Evolutionary conservation across 2,329 filamentous ascomycete genomes (phyloP), one percentile per base, ranked within the genome.

Genomic region (Pseudocercospora ulei): DNA sequence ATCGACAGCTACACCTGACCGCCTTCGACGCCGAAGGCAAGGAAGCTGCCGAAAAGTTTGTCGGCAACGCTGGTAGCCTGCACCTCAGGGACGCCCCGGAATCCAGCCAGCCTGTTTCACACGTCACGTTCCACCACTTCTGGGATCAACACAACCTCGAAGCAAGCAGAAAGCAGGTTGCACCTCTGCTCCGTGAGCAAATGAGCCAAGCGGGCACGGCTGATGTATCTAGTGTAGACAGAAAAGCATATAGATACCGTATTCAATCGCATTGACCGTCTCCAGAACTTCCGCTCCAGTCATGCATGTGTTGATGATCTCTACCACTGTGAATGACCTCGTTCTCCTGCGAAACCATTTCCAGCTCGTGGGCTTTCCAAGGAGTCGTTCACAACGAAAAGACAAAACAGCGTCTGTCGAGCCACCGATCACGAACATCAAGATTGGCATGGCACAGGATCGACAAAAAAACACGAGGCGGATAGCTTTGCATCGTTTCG

Each of bases 1-100:
- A 66, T 47, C 65, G 83, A 35, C 75, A 90, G 54, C 61, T 88
- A 4, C 62, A 87, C 0, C 80, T 79, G 73, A 78, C 71, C 0
- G 53, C 75, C 1, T 71, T 66, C 16, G 56, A 58, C 3, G 76
- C 69, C 0, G 57, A 56, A 4, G 77, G 70, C 0, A 62, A 64
- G 0, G 51, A 59, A 3, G 73, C 72, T 1, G 71, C 71, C 9
- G 62, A 69, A 54, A 59, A 56, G 9, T 88, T 88, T 51, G 66
- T 61, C 12, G 53, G 60, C 5, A 54, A 56, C 5, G 64, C 66
- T 4, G 66, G 67, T 8, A 65, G 65, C 41, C 57, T 90, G 47
- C 64, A 70, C 13, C 58, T 90, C 22, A 63, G 70, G 51, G 54
- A 59, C 0, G 82, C 75, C 7, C 50, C 54, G 30, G 53, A 76